Conservation (phyloP, 2,329 filamentous ascomycete species). For the Epichloe elymi region DNA sequence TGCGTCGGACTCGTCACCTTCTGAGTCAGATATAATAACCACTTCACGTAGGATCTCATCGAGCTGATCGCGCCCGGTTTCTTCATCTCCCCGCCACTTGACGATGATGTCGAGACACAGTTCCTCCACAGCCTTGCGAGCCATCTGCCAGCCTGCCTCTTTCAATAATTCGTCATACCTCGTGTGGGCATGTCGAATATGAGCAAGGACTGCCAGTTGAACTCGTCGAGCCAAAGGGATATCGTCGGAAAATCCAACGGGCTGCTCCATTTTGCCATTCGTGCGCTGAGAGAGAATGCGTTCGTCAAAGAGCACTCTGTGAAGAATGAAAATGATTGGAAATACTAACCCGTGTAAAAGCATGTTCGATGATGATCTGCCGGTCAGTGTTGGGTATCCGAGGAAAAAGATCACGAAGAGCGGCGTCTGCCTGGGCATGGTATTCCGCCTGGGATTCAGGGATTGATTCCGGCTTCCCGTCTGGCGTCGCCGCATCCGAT, state of each 20-base stretch:
- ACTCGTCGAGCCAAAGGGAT: constrained; percentile 48
- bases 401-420: constrained; percentile 50
- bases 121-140: constrained; percentile 46
- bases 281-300: constrained; percentile 26
- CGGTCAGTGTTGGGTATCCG: constrained; percentile 53
- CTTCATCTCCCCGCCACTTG: constrained; percentile 61
- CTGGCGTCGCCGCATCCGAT: constrained; percentile 8
- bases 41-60: constrained; percentile 55
- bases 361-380: constrained; percentile 46
- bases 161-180: constrained; percentile 48
- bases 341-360: constrained; percentile 45
- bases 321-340: neutral
- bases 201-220: constrained; percentile 51
- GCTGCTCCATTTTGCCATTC: constrained; percentile 37
- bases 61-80: constrained; percentile 53
- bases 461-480: constrained; percentile 41
- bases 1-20: constrained; percentile 30
- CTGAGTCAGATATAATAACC: constrained; percentile 50
- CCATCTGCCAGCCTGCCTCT: constrained; percentile 45
- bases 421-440: constrained; percentile 47
- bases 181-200: constrained; percentile 54
- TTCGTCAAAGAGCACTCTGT: constrained; percentile 5
- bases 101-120: constrained; percentile 51
- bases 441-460: constrained; percentile 47
- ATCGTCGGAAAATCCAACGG: constrained; percentile 43